phyloP scores from a whole-genome alignment of 441 rosid species.

The Euphorbia celastroides region DNA sequence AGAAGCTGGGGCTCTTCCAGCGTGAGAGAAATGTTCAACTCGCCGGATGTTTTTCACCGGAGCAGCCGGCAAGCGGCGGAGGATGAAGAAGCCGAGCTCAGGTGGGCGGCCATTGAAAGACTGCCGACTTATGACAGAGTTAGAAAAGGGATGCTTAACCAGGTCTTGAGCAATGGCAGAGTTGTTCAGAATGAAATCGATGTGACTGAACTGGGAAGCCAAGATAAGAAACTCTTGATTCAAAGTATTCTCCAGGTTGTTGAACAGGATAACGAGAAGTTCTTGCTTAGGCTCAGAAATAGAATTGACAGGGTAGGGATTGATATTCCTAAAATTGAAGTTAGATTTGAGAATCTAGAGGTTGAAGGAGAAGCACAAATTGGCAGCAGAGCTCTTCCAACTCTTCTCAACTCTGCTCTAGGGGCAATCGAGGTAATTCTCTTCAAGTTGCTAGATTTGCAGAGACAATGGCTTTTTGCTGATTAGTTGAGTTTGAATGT shows the following conservation, averaged over 20 bases:
- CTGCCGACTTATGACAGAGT: constrained; percentile 33
- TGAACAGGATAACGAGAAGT: constrained; percentile 33
- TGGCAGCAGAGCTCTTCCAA: constrained; percentile 64
- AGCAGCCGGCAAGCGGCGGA: constrained; percentile 18
- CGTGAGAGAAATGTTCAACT: constrained; percentile 29
- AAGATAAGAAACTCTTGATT: constrained; percentile 28
- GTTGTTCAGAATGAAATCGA: constrained; percentile 28
- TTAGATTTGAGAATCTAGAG: no score
- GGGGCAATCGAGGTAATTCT: constrained; percentile 46
- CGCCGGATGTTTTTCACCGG: constrained; percentile 26
- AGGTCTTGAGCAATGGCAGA: constrained; percentile 29
- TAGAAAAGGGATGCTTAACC: constrained; percentile 28
- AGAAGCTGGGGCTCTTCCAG: constrained; percentile 22
- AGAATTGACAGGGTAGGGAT: constrained; percentile 54
- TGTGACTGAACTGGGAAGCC: constrained; percentile 27
- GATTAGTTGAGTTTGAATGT: no score
- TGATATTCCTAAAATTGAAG: constrained; percentile 43
- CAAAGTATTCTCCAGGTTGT: constrained; percentile 26
- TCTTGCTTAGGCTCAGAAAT: constrained; percentile 28
- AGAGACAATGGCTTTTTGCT: no score
- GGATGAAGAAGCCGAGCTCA: constrained; percentile 30
- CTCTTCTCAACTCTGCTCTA: constrained; percentile 44
- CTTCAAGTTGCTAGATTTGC: no score
- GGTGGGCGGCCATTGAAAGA: constrained; percentile 37
- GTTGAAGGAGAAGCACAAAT: constrained; percentile 50